Evolutionary conservation across 306 rosid genomes (phyloP), one percentile per base, ranked within the genome.

Genomic region (Dryas octopetala): DNA sequence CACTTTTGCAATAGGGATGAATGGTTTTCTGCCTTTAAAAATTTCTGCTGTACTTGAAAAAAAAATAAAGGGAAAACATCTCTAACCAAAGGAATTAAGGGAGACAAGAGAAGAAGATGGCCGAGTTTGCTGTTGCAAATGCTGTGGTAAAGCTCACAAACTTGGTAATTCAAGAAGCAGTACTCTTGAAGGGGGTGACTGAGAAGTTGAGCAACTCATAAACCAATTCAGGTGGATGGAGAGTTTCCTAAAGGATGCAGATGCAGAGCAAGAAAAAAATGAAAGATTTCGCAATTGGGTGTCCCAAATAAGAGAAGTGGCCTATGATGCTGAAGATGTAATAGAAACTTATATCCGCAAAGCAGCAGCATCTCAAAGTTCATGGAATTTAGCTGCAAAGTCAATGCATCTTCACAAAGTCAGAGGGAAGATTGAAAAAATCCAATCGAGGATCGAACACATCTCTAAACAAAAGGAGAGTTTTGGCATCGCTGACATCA

Each of bases 191-290:
- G 9, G 10, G 15, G 14, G 55, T 63, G 5, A 3, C 4, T 0
- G n/a, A 14, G 1, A 28, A 52, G 79, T 85, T 0, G 87, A 78
- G 74, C 11, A 7, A 13, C 67, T 87, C 32, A 74, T 78, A 71
- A 63, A 66, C 16, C 79, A 85, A 38, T 43, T 85, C 19, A 57
- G 46, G 13, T 76, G 83, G 74, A 85, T 85, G 82, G 83, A 87
- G 66, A 66, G 70, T 54, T 83, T 85, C 41, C 74, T 87, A 13
- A 65, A 68, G 72, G 87, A 87, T 6, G 89, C 89, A 4, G 84
- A 85, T 43, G 80, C 89, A 0, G 82, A 80, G 64, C 86, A 85
- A 61, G 84, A 78, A 40, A 74, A 66, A 15, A 84, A 52, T 80
- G 81, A 81, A 3, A 76, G 76, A 7, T 70, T 85, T 65, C 78